These are phyloP conservation scores for Priceomyces carsonii DNA, from an alignment of 805 yeast species.

Conservation along the genomic window DNA sequence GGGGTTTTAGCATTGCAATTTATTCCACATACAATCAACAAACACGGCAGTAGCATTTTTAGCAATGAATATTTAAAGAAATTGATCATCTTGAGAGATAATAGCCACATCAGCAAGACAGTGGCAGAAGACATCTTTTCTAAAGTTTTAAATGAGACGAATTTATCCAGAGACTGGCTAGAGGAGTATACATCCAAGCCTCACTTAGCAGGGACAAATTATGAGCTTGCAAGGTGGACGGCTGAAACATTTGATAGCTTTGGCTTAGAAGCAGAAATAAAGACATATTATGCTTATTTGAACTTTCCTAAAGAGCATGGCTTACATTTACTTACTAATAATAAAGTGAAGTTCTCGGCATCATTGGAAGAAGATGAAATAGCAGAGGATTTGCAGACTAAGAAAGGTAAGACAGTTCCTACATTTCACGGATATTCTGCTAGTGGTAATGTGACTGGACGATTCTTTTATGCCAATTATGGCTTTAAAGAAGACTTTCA, in stretches of 20 bases:
- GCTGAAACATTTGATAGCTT: constrained; percentile 55
- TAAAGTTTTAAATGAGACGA: constrained; percentile 20
- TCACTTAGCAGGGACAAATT: constrained; percentile 59
- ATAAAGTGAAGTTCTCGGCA: constrained; percentile 48
- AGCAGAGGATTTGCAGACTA: constrained; percentile 51
- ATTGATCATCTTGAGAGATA: not conserved
- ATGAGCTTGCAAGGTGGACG: constrained; percentile 58
- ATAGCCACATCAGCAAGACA: not conserved
- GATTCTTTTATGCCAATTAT: constrained; percentile 66
- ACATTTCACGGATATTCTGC: constrained; percentile 80
- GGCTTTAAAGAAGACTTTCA: constrained; percentile 65
- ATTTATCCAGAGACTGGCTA: constrained; percentile 55
- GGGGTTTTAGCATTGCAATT: not conserved
- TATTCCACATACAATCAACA: not conserved
- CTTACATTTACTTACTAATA: constrained; percentile 42
- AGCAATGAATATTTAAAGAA: not conserved
- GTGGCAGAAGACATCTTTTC: not conserved
- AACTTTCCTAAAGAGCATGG: constrained; percentile 62
- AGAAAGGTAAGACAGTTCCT: constrained; percentile 53
- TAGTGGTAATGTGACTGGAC: constrained; percentile 70
- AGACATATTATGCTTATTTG: constrained; percentile 59
- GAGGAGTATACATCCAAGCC: constrained; percentile 51
- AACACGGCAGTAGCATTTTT: not conserved
- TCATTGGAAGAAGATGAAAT: constrained; percentile 51
- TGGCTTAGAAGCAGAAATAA: constrained; percentile 56